Conservation (phyloP, 768 basidiomycete genomes). For the Lactifluus volemus region DNA sequence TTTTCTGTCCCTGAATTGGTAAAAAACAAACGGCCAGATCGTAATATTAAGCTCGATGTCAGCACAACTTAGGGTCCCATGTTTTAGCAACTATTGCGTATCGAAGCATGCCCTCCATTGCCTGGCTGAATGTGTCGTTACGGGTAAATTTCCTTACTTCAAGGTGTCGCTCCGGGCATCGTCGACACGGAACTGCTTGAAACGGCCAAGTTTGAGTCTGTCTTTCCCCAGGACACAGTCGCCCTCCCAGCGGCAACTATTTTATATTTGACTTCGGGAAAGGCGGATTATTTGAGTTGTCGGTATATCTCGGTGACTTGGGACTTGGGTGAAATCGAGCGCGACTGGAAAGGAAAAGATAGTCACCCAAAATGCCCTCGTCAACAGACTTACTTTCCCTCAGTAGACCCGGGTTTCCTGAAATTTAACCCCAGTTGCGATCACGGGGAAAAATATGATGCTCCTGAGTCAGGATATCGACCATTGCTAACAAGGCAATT, state of each 20-base stretch:
- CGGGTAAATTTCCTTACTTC: not conserved
- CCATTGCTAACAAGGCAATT: too few species aligned
- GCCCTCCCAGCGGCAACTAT: not conserved
- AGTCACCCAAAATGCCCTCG: not conserved
- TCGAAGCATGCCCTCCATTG: not conserved
- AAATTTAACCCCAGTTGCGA: too few species aligned
- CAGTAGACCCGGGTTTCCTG: not conserved
- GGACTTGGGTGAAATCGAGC: not conserved
- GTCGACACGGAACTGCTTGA: not conserved
- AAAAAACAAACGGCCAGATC: too few species aligned
- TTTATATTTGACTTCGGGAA: not conserved
- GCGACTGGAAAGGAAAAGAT: not conserved
- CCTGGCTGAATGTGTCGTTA: not conserved
- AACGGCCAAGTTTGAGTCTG: too few species aligned
- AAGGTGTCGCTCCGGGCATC: not conserved
- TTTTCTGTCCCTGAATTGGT: too few species aligned
- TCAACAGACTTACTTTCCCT: not conserved
- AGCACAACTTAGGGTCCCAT: not conserved
- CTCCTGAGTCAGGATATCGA: too few species aligned
- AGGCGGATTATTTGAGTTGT: not conserved
- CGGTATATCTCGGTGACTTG: not conserved
- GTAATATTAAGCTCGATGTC: too few species aligned
- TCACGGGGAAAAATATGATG: not conserved
- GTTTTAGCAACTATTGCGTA: conserved; percentile 4
- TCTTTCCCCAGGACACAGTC: not conserved